These are phyloP conservation scores for Solanum ossicruentum DNA, from an alignment of 257 asterid genomes.

Conservation along the genomic window DNA sequence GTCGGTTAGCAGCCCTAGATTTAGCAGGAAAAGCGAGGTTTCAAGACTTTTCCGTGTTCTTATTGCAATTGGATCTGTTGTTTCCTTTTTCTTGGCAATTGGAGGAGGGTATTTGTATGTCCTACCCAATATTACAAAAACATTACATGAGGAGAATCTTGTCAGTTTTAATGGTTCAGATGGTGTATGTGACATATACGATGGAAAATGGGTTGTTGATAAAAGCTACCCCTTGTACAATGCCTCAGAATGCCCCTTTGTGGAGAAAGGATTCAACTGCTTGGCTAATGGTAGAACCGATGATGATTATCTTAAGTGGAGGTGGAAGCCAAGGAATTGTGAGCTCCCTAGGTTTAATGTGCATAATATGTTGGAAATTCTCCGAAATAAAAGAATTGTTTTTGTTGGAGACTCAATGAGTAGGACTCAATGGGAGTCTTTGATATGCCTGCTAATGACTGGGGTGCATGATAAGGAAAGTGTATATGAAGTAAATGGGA, in stretches of 20 bases:
- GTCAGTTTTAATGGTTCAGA: slow-evolving; percentile 12
- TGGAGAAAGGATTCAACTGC: slow-evolving; percentile 69
- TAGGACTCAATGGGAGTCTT: slow-evolving; percentile 81
- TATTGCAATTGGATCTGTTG: slow-evolving; percentile 27
- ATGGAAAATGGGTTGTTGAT: slow-evolving; percentile 60
- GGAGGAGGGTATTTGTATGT: slow-evolving; percentile 50
- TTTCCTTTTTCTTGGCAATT: slow-evolving; percentile 44
- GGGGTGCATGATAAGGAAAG: slow-evolving; percentile 54
- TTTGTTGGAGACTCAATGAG: slow-evolving; percentile 86
- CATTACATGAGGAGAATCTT: slow-evolving; percentile 27
- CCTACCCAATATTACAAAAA: slow-evolving; percentile 44
- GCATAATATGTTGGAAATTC: slow-evolving; percentile 24
- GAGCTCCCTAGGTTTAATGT: slow-evolving; percentile 39
- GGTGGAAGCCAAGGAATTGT: slow-evolving; percentile 71
- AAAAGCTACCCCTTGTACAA: slow-evolving; percentile 48
- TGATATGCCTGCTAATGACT: slow-evolving; percentile 61
- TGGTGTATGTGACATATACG: slow-evolving; percentile 39
- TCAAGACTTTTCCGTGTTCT: slow-evolving; percentile 19
- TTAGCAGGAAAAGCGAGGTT: slow-evolving; percentile 26
- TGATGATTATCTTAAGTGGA: slow-evolving; percentile 55
- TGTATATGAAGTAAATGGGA: slow-evolving; percentile 62
- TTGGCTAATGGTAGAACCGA: slow-evolving; percentile 53
- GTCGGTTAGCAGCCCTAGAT: slow-evolving; percentile 38
- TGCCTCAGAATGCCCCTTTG: slow-evolving; percentile 68
- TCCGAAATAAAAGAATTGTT: slow-evolving; percentile 45